Percentiles rank a stretch among this genome's conserved stretches.
Conservation (phyloP, 2,329 filamentous ascomycete genomes). For the Neonectria faginata region DNA sequence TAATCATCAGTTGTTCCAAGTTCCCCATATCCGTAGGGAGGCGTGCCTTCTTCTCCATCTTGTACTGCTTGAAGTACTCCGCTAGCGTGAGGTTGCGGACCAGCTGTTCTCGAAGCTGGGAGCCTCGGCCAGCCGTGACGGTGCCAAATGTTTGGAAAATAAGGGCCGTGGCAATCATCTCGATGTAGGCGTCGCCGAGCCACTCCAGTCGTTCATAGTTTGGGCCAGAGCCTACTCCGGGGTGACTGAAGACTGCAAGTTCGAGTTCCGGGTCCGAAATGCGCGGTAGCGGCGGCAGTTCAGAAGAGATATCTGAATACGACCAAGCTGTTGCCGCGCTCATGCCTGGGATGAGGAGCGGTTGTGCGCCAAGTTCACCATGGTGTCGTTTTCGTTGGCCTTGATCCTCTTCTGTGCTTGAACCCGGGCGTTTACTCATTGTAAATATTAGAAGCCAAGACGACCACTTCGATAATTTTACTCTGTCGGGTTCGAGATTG, state of each 20-base stretch:
- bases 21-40: slow-evolving; percentile 61
- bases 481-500: background rate
- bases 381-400: slow-evolving; percentile 38
- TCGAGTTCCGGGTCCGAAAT: slow-evolving; percentile 71
- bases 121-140: slow-evolving; percentile 74
- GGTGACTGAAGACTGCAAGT: slow-evolving; percentile 75
- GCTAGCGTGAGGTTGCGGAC: slow-evolving; percentile 85
- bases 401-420: slow-evolving; percentile 17
- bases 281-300: slow-evolving; percentile 69
- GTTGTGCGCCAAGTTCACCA: slow-evolving; percentile 10
- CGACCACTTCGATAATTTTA: background rate
- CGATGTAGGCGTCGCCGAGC: slow-evolving; percentile 87
- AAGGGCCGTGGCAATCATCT: slow-evolving; percentile 79
- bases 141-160: slow-evolving; percentile 79
- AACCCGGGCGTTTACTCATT: slow-evolving; percentile 34
- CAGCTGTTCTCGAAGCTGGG: slow-evolving; percentile 81
- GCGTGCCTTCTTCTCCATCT: slow-evolving; percentile 72
- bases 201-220: slow-evolving; percentile 88
- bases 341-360: slow-evolving; percentile 27
- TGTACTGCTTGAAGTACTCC: slow-evolving; percentile 76
- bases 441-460: background rate
- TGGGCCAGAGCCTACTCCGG: slow-evolving; percentile 54
- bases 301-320: slow-evolving; percentile 59
- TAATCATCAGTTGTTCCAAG: slow-evolving; percentile 39
- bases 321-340: slow-evolving; percentile 57